These are phyloP conservation scores for Starmera caribaea DNA, from an alignment of 805 yeast species.

Conservation along the genomic window DNA sequence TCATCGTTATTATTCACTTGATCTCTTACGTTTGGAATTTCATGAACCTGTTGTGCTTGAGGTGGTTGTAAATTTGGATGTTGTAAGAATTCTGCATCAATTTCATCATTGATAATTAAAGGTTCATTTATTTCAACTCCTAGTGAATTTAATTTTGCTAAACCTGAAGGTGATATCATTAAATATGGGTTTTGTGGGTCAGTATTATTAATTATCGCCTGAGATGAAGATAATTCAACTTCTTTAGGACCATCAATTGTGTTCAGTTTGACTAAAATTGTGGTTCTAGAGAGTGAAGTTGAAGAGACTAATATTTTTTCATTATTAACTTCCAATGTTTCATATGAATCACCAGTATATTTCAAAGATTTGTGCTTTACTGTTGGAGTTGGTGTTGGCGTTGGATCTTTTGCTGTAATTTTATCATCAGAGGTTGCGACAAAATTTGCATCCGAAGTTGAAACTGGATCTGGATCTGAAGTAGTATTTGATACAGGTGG, in stretches of 20 bases:
- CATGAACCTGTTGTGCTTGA: background rate
- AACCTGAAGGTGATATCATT: slow-evolving; percentile 19
- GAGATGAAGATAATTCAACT: slow-evolving; percentile 15
- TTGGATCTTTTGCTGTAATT: background rate
- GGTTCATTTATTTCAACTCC: slow-evolving; percentile 13
- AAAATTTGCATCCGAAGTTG: too few species aligned
- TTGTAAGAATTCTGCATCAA: background rate
- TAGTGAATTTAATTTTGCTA: slow-evolving; percentile 11
- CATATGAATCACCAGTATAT: slow-evolving; percentile 15
- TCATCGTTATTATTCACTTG: too few species aligned
- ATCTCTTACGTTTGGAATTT: background rate
- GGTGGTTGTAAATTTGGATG: background rate
- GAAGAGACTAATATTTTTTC: slow-evolving; percentile 14
- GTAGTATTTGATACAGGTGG: too few species aligned
- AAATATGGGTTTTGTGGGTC: slow-evolving; percentile 15
- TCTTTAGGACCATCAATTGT: slow-evolving; percentile 6
- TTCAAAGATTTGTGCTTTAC: background rate
- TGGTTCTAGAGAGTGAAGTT: slow-evolving; percentile 2
- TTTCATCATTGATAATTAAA: slow-evolving; percentile 1
- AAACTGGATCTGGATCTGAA: too few species aligned
- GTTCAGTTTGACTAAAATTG: slow-evolving; percentile 9
- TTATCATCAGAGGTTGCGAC: background rate
- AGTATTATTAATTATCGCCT: slow-evolving; percentile 16
- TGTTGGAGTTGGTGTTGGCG: background rate
- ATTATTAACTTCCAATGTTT: slow-evolving; percentile 16